Evolutionary conservation across 192 early-diverging fungal species (phyloP).

Genomic region (Diversispora epigaea): DNA sequence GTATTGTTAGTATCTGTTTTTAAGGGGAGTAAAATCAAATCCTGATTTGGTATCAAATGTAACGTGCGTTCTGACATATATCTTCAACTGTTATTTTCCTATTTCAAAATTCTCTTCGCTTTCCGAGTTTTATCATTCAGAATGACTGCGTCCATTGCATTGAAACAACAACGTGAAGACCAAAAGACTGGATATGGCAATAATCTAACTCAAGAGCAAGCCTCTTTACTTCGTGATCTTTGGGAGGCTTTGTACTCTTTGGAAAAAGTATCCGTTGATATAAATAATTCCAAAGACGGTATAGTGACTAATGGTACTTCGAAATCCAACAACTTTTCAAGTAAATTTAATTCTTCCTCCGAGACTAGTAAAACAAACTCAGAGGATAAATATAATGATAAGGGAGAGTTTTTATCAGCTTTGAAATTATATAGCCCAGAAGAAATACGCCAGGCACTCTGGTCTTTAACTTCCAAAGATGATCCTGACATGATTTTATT

Average conservation of each 20-base stretch:
- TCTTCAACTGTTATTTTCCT: too few species aligned
- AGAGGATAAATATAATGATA: conserved; percentile 29
- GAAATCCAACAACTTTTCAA: neutral
- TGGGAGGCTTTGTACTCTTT: conserved; percentile 32
- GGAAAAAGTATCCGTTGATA: too few species aligned
- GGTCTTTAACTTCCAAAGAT: conserved; percentile 55
- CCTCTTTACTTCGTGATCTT: conserved; percentile 38
- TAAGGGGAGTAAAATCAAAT: too few species aligned
- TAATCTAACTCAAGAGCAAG: conserved; percentile 39
- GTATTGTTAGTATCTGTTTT: too few species aligned
- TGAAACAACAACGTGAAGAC: conserved; percentile 16
- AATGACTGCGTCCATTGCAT: conserved; percentile 20
- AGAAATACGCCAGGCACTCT: conserved; percentile 55
- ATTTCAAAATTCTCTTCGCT: too few species aligned
- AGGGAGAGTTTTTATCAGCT: conserved; percentile 1
- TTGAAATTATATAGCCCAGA: conserved; percentile 5
- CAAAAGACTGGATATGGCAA: conserved; percentile 42
- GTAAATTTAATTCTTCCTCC: too few species aligned
- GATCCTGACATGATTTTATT: conserved; percentile 73
- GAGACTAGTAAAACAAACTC: neutral
- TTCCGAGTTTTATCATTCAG: too few species aligned
- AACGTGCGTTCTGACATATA: too few species aligned
- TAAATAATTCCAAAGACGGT: neutral
- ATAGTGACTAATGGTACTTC: too few species aligned
- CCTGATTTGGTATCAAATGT: too few species aligned